phyloP scores from a whole-genome alignment of 768 basidiomycete genomes.

The Suillus hirtellus region DNA sequence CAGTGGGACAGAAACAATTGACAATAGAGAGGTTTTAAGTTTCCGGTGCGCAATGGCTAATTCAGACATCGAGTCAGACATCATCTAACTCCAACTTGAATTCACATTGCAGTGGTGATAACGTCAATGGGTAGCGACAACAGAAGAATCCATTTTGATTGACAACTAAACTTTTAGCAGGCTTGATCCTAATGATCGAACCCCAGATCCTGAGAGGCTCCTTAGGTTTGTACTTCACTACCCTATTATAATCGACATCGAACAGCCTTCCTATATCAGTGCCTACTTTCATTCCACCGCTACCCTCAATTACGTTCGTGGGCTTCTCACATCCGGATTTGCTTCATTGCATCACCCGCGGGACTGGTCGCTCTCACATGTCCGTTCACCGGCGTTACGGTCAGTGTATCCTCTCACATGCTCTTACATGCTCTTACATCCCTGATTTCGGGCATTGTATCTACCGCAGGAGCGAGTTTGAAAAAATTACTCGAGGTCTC shows the following conservation, averaged over 20 bases:
- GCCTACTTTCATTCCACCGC: conserved; percentile 96
- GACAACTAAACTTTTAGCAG: conserved; percentile 34
- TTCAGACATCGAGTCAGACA: not conserved
- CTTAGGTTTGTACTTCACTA: conserved; percentile 53
- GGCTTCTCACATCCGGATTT: conserved; percentile 88
- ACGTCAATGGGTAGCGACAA: conserved; percentile 76
- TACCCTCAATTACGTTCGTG: conserved; percentile 90
- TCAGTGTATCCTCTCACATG: conserved; percentile 31
- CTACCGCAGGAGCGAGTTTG: conserved; percentile 69
- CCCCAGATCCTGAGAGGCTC: conserved; percentile 87
- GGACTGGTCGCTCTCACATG: conserved; percentile 91
- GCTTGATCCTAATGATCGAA: conserved; percentile 73
- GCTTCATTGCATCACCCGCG: conserved; percentile 89
- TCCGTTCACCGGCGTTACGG: conserved; percentile 78
- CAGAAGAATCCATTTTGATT: not conserved
- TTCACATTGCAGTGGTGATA: conserved; percentile 73
- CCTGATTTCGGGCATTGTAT: conserved; percentile 17
- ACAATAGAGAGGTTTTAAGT: conserved; percentile 74
- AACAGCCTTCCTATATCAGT: conserved; percentile 38
- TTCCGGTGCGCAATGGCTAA: conserved; percentile 61
- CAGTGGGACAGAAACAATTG: conserved; percentile 77
- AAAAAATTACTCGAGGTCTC: conserved; percentile 78
- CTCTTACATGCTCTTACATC: conserved; percentile 1
- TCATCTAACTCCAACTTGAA: not conserved
- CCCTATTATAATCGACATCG: conserved; percentile 1